Base-by-base conservation (phyloP, 495 filamentous ascomycete genomes). In the Hyphodiscus hymeniophilus region DNA sequence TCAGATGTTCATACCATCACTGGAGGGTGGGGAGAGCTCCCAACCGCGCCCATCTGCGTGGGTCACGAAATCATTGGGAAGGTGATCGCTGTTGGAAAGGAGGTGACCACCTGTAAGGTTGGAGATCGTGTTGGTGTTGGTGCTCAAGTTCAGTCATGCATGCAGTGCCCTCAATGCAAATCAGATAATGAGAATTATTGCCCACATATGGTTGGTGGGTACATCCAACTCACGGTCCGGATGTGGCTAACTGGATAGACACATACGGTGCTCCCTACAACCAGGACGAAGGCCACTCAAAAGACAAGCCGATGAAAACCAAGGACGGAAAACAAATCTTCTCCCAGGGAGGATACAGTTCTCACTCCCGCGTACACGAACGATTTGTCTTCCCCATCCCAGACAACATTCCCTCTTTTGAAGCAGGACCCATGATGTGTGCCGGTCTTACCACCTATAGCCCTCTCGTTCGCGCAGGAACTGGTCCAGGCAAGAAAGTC, bases 91-190 rank as follows among this genome's bases (percentile, higher is more conserved):
- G 82, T 89, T 52, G 87, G 87, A 10, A 60, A 74, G 21, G 77
- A 81, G 44, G 80, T 85, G 38, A 81, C 69, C 26, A 65, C 68
- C 24, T 66, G 86, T 61, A 84, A 87, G 57, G 68, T 79, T 50
- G 87, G 87, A 35, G 80, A 89, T 56, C 80, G 86, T 36, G 87
- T 88, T 28, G 87, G 86, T 35, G 81, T 90, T 3, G 86, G 87
- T 32, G 84, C 87, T 3, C 85, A 89, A 65, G 76, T 84, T 36
- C 77, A 77, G 66, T 75, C 81, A 26, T 88, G 85, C 63, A 64
- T 89, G 53, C 73, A 79, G 32, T 85, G 81, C 70, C 63, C 75
- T 64, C 74, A 77, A 50, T 85, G 82, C 70, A 78, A 76, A 57
- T 70, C 73, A 63, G 79, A 79, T 40, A 84, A 89, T 49, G 87